phyloP scores from a whole-genome alignment of 2,329 filamentous ascomycete genomes.

The Cercospora nicotianae region DNA sequence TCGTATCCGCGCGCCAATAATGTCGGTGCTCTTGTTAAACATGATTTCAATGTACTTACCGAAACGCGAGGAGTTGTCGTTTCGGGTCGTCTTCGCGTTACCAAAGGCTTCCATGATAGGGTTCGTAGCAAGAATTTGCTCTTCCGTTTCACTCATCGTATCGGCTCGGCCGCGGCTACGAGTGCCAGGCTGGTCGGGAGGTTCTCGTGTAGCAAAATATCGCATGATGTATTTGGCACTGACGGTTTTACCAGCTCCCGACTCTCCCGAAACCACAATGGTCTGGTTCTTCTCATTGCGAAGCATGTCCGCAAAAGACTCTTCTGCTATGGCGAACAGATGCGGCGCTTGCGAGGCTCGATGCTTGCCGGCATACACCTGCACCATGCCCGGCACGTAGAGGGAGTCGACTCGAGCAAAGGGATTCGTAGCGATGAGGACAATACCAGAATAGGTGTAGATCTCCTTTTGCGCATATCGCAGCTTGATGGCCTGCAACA shows the following conservation, averaged over 20 bases:
- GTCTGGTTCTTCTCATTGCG: constrained; percentile 96
- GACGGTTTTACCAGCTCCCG: constrained; percentile 97
- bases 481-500: constrained; percentile 94
- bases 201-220: constrained; percentile 97
- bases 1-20: constrained; percentile 95
- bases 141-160: constrained; percentile 96
- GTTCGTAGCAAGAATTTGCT: constrained; percentile 96
- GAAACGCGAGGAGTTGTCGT: constrained; percentile 98
- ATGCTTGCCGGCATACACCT: constrained; percentile 96
- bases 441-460: constrained; percentile 98
- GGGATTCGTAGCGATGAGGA: constrained; percentile 96
- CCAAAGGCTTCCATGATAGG: constrained; percentile 99
- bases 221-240: constrained; percentile 99
- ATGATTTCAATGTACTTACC: constrained; percentile 99
- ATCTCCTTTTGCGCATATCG: constrained; percentile 98
- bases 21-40: constrained; percentile 93
- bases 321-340: constrained; percentile 97
- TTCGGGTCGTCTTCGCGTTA: constrained; percentile 98
- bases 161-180: constrained; percentile 71
- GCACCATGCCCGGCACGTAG: constrained; percentile 99
- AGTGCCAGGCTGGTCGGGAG: constrained; percentile 79
- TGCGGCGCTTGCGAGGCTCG: constrained; percentile 95
- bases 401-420: constrained; percentile 97
- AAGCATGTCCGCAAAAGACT: constrained; percentile 98
- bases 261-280: constrained; percentile 98